A percentile compares a stretch with the other conserved stretches of the same genome.
These are phyloP conservation scores for Amanita muscaria DNA, from an alignment of 768 basidiomycete species.

Conservation along the genomic window DNA sequence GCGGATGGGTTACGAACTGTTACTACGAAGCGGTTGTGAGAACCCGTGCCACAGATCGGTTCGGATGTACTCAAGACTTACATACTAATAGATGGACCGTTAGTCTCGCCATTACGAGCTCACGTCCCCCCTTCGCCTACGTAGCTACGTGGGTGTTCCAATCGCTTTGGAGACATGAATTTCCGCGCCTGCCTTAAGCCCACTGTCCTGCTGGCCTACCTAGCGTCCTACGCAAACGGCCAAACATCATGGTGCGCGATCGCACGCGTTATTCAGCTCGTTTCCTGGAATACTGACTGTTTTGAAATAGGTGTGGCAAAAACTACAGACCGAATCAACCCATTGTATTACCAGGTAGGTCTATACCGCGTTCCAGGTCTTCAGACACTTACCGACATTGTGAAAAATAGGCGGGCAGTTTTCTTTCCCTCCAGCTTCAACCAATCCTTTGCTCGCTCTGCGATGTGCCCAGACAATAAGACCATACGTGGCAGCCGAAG, in stretches of 20 bases:
- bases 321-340: constrained; percentile 40
- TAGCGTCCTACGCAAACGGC: neutral
- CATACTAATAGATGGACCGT: too few relatives aligned
- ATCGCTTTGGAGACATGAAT: too few relatives aligned
- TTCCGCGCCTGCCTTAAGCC: too few relatives aligned
- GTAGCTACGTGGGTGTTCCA: too few relatives aligned
- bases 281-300: neutral
- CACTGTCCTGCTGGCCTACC: too few relatives aligned
- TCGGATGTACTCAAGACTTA: too few relatives aligned
- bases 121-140: too few relatives aligned
- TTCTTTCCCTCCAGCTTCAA: constrained; percentile 26
- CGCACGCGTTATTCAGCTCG: neutral
- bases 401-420: constrained; percentile 32
- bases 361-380: constrained; percentile 11
- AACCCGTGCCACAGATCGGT: too few relatives aligned
- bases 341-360: constrained; percentile 34
- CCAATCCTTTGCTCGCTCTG: constrained; percentile 40
- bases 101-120: too few relatives aligned
- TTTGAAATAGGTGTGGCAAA: constrained; percentile 39
- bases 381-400: constrained; percentile 3
- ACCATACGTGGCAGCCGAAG: constrained; percentile 52
- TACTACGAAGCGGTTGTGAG: too few relatives aligned
- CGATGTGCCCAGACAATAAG: constrained; percentile 50
- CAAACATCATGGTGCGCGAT: constrained; percentile 7
- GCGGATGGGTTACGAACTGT: too few relatives aligned